phyloP scores from a whole-genome alignment of 2,329 filamentous ascomycete species.

The Rasamsonia emersonii region DNA sequence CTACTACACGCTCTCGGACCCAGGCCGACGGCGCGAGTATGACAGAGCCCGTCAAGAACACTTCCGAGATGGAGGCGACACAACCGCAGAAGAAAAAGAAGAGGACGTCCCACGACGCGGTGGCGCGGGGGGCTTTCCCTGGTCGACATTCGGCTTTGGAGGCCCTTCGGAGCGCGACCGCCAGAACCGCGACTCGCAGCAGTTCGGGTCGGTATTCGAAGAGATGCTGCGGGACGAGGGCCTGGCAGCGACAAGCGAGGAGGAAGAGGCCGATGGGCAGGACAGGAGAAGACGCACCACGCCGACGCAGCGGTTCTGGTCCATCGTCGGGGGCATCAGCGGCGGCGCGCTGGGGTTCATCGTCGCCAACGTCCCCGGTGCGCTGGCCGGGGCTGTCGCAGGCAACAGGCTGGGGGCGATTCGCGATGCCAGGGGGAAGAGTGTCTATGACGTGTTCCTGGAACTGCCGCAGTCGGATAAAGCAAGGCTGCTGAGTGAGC shows the following conservation, averaged over 20 bases:
- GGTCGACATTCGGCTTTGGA: constrained; percentile 62
- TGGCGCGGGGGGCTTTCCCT: constrained; percentile 55
- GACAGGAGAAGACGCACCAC: constrained; percentile 17
- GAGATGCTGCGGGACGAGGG: constrained; percentile 83
- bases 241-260: constrained; percentile 64
- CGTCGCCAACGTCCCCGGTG: constrained; percentile 80
- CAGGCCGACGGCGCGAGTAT: constrained; percentile 69
- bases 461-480: constrained; percentile 78
- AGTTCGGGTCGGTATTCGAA: constrained; percentile 84
- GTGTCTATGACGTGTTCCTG: constrained; percentile 83
- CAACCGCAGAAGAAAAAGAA: constrained; percentile 42
- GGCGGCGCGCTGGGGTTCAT: constrained; percentile 93
- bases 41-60: constrained; percentile 61
- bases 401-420: constrained; percentile 88
- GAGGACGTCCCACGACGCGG: constrained; percentile 42
- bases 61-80: constrained; percentile 37
- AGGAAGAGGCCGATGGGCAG: constrained; percentile 44
- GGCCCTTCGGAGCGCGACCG: constrained; percentile 22
- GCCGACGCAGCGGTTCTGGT: constrained; percentile 73
- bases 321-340: constrained; percentile 71
- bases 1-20: constrained; percentile 83
- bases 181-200: constrained; percentile 49
- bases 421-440: constrained; percentile 85
- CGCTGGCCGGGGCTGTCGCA: constrained; percentile 82
- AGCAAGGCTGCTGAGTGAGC: constrained; percentile 68